A percentile compares a stretch with the other conserved stretches of the same genome.
Conservation (phyloP, 306 rosid species). For the Glycine tomentella region DNA sequence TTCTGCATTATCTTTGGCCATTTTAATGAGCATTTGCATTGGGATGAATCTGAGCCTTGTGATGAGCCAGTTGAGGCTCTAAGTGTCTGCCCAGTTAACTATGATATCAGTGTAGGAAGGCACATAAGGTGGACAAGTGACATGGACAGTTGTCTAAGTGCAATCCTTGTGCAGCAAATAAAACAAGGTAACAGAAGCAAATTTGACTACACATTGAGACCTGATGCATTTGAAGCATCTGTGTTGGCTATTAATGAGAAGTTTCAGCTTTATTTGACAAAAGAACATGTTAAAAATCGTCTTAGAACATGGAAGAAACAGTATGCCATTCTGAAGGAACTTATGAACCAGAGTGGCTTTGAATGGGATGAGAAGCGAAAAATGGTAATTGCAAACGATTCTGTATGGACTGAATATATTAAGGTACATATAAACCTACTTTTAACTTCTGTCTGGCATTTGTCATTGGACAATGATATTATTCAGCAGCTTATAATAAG, state of each 20-base stretch:
- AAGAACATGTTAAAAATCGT: constrained; percentile 60
- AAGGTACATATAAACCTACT: constrained; percentile 51
- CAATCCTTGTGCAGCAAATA: constrained; percentile 58
- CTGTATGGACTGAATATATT: constrained; percentile 59
- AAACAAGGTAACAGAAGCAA: constrained; percentile 56
- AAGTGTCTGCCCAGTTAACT: constrained; percentile 47
- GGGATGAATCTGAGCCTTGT: constrained; percentile 41
- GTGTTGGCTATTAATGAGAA: constrained; percentile 52
- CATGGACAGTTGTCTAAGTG: constrained; percentile 61
- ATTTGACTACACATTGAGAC: constrained; percentile 54
- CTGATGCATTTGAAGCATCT: constrained; percentile 62
- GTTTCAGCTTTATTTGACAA: constrained; percentile 56
- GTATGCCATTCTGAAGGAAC: constrained; percentile 52
- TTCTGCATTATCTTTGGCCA: constrained; percentile 58
- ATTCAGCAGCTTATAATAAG: constrained; percentile 12
- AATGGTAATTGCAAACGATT: constrained; percentile 60
- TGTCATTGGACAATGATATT: constrained; percentile 36
- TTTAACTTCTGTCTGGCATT: constrained; percentile 15
- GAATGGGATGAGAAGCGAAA: constrained; percentile 62
- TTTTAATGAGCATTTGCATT: constrained; percentile 41
- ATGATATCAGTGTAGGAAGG: constrained; percentile 49
- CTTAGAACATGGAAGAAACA: constrained; percentile 64
- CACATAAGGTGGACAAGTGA: constrained; percentile 62
- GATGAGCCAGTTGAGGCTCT: constrained; percentile 50
- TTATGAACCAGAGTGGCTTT: constrained; percentile 54